Evolutionary conservation across 345 rosid species (phyloP).

Genomic region (Punica granatum): DNA sequence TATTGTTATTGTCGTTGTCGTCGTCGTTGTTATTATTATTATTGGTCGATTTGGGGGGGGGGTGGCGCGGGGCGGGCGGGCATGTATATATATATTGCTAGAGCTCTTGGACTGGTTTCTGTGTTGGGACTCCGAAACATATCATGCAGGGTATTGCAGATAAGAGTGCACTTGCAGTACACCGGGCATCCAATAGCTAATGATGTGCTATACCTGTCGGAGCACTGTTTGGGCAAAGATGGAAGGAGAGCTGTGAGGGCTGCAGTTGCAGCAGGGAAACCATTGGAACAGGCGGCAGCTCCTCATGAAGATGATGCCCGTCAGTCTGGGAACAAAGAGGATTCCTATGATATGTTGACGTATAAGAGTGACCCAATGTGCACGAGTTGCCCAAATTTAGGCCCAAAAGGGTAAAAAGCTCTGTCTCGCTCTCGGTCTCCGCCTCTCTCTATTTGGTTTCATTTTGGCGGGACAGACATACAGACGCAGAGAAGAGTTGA

Average conservation of each 20-base stretch:
- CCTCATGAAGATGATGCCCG: not conserved
- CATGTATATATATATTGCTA: not conserved
- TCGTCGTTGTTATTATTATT: no score
- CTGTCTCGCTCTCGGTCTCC: not conserved
- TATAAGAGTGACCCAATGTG: slow-evolving; percentile 78
- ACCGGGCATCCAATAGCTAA: slow-evolving; percentile 90
- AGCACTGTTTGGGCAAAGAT: slow-evolving; percentile 13
- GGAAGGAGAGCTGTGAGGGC: not conserved
- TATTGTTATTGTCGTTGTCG: no score
- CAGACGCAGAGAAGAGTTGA: no score
- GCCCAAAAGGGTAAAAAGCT: slow-evolving; percentile 61
- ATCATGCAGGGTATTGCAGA: slow-evolving; percentile 32
- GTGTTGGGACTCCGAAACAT: not conserved
- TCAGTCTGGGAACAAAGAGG: slow-evolving; percentile 19
- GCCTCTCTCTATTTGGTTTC: not conserved
- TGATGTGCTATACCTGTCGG: slow-evolving; percentile 67
- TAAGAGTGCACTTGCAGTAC: slow-evolving; percentile 80
- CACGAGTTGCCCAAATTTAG: slow-evolving; percentile 66
- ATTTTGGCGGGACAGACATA: slow-evolving; percentile 2
- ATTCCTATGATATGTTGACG: slow-evolving; percentile 10
- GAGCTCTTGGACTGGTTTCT: not conserved
- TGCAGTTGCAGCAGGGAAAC: not conserved
- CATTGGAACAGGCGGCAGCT: not conserved
- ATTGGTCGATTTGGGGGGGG: no score
- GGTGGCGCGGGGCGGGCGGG: no score